Evolutionary conservation across 169 alveolate species (phyloP), one percentile per base, ranked within the genome.

Genomic region (Cryptosporidium ubiquitum): DNA sequence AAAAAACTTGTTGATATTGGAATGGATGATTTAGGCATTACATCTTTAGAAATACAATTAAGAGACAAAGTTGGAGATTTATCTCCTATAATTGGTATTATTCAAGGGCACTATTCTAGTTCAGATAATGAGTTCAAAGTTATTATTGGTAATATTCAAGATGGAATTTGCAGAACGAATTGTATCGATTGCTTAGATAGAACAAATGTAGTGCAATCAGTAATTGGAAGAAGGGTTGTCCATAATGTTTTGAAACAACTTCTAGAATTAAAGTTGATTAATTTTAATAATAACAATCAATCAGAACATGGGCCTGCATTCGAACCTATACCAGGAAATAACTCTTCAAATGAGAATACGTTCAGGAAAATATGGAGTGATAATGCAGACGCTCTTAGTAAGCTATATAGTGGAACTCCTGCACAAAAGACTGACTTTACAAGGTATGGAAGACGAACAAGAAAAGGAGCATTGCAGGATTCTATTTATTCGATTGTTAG

Each of bases 151-250:
- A 31, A 42, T n/a, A 79, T 68, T 42, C 99, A 98, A 91, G 69
- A 86, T 69, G 99, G 99, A 1, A 94, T 96, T 26, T 91, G 96
- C 40, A 95, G 99, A 68, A 96, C 98, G 51, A 98, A 97, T 93
- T 98, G 99, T 86, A 96, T 98, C 86, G 99, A 98, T 92, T 98
- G 99, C 68, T 91, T 98, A 31, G 99, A 98, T 85, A 94, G 99
- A 70, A 97, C 99, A 0, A 98, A 98, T 86, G 99, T 97, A 0
- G 98, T 97, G 14, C 94, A 96, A 84, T 91, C 95, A 18, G 96
- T 94, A 12, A 74, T 96, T 79, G 95, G 95, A 26, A 91, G 98
- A 85, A 89, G 91, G 42, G 84, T 94, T 26, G 70, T 93, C 52
- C 93, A 85, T 42, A 9, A 23, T 31, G 14, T 79, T 31, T 42